Percentiles rank a stretch among this genome's conserved stretches.
These are phyloP conservation scores for Chlorella sp. DNA, from an alignment of 139 green algal genomes.

Conservation along the genomic window DNA sequence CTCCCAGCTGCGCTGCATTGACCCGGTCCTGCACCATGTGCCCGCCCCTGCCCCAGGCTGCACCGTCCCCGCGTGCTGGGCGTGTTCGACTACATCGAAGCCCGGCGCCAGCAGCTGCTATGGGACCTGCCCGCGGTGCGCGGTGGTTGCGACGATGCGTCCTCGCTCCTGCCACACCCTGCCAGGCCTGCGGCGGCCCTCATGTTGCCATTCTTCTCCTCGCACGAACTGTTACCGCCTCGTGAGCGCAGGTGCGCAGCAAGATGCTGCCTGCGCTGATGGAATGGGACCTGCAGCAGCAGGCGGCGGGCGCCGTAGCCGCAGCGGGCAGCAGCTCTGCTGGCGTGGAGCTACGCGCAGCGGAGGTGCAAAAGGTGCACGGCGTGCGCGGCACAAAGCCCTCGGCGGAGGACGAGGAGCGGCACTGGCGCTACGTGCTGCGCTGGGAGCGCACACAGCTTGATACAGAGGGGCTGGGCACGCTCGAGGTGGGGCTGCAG, in stretches of 20 bases:
- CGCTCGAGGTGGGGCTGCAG: conserved; percentile 5
- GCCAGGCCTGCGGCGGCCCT: not conserved
- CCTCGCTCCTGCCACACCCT: not conserved
- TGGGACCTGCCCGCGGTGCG: conserved; percentile 49
- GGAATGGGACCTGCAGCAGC: conserved; percentile 66
- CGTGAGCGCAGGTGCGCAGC: conserved; percentile 34
- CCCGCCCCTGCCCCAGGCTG: conserved; percentile 32
- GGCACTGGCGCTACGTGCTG: conserved; percentile 47
- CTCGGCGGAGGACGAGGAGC: not conserved
- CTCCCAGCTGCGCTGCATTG: not conserved
- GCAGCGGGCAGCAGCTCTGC: not conserved
- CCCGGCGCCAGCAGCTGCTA: conserved; percentile 17
- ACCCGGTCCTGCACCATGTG: not conserved
- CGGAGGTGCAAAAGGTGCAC: conserved; percentile 40
- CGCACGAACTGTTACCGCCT: not conserved
- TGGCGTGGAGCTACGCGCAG: conserved; percentile 20
- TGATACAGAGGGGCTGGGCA: conserved; percentile 5
- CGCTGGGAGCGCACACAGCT: conserved; percentile 16
- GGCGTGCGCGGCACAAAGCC: conserved; percentile 9
- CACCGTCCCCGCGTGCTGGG: conserved; percentile 40
- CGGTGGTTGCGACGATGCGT: not conserved
- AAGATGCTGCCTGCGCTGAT: conserved; percentile 73
- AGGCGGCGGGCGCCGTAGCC: not conserved
- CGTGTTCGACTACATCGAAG: conserved; percentile 19
- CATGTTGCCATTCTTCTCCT: not conserved